Evolutionary conservation across 805 yeast species (phyloP).

Genomic region (Wickerhamiella domercqiae): DNA sequence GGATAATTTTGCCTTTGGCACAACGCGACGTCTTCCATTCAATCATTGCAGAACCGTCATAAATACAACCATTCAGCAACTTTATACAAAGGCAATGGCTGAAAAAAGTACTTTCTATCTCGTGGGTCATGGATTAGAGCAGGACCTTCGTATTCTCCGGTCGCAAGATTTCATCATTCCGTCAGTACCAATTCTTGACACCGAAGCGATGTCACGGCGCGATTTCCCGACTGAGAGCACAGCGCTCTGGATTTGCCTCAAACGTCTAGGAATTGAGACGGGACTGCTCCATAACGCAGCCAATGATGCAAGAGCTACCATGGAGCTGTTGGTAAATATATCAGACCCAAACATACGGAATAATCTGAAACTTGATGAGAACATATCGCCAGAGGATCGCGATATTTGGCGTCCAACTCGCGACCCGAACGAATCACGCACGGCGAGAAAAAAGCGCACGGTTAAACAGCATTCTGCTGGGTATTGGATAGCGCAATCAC

Average conservation of each 20-base stretch:
- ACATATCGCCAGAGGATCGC: background rate
- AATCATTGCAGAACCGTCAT: slow-evolving; percentile 18
- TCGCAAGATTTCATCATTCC: slow-evolving; percentile 36
- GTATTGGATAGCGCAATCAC: background rate
- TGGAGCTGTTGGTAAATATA: slow-evolving; percentile 34
- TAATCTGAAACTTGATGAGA: background rate
- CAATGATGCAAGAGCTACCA: slow-evolving; percentile 52
- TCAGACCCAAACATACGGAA: slow-evolving; percentile 30
- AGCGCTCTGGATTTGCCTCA: slow-evolving; percentile 14
- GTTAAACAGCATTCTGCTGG: background rate
- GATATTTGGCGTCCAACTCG: background rate
- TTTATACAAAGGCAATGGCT: background rate
- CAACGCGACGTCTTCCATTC: slow-evolving; percentile 29
- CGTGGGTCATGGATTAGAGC: slow-evolving; percentile 45
- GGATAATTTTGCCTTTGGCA: slow-evolving; percentile 35
- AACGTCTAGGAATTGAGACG: slow-evolving; percentile 43
- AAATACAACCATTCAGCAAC: background rate
- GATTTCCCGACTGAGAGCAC: background rate
- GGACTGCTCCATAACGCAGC: slow-evolving; percentile 55
- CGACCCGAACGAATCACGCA: background rate
- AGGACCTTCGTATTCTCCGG: slow-evolving; percentile 39
- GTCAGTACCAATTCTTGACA: background rate
- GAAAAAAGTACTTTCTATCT: slow-evolving; percentile 15
- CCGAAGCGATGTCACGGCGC: background rate
- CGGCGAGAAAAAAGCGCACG: background rate